phyloP scores from a whole-genome alignment of 1,284 basidiomycete genomes.

The Naganishia cerealis region DNA sequence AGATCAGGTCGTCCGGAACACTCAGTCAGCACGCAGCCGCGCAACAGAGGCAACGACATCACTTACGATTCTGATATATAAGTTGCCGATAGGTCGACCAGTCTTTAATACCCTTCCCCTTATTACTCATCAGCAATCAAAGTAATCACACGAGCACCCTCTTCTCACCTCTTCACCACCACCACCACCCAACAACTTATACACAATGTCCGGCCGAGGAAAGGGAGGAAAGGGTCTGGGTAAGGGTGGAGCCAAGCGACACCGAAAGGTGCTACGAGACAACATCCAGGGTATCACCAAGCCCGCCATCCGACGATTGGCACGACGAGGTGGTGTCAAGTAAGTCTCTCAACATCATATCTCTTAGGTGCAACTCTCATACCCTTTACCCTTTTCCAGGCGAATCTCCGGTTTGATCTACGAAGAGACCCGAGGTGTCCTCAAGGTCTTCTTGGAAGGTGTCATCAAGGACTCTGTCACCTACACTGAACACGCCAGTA shows the following conservation, averaged over 20 bases:
- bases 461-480: conserved; percentile 84
- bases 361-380: neutral
- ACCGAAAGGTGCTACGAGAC: conserved; percentile 76
- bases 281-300: conserved; percentile 85
- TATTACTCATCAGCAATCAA: conserved; percentile 9
- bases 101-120: neutral
- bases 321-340: conserved; percentile 91
- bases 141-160: conserved; percentile 19
- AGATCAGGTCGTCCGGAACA: neutral
- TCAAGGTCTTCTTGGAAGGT: conserved; percentile 62
- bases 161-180: neutral
- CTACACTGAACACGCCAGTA: conserved; percentile 85
- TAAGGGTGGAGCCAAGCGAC: conserved; percentile 85
- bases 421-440: conserved; percentile 76
- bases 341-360: neutral
- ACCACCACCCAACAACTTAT: conserved; percentile 14
- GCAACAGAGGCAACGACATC: neutral
- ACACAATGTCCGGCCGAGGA: conserved; percentile 71
- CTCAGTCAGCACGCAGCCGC: neutral
- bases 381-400: conserved; percentile 35
- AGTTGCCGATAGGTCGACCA: neutral
- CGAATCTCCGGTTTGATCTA: conserved; percentile 45
- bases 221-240: conserved; percentile 70
- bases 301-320: conserved; percentile 88
- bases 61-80: conserved; percentile 13